phyloP scores from a whole-genome alignment of 192 early-diverging fungal species.

The Kappamyces sp. region DNA sequence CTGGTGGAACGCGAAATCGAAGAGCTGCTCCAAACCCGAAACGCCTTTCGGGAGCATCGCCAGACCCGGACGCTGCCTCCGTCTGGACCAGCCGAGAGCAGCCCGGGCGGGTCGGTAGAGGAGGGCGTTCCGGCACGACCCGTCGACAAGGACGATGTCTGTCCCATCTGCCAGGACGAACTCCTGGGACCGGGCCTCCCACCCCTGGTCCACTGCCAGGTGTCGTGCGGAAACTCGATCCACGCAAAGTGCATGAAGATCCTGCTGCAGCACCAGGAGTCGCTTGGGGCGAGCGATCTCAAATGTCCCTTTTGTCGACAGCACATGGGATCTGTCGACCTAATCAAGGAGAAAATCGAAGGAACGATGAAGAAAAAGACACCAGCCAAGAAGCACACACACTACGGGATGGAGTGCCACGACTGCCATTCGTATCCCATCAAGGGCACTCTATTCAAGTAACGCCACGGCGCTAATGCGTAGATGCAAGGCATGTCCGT shows the following conservation, averaged over 20 bases:
- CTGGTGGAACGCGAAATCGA: conserved; percentile 41
- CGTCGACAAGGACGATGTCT: conserved; percentile 38
- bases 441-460: conserved; percentile 3
- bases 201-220: conserved; percentile 30
- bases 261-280: conserved; percentile 41
- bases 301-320: conserved; percentile 46
- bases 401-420: background rate
- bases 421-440: conserved; percentile 3
- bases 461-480: background rate
- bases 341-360: conserved; percentile 27
- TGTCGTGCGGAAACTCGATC: conserved; percentile 44
- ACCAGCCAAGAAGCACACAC: conserved; percentile 2
- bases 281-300: conserved; percentile 28
- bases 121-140: conserved; percentile 16
- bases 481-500: conserved; percentile 26
- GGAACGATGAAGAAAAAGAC: conserved; percentile 16
- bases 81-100: background rate
- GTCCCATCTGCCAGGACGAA: conserved; percentile 48
- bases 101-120: background rate
- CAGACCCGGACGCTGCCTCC: too few species aligned
- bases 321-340: conserved; percentile 32
- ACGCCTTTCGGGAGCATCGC: conserved; percentile 10
- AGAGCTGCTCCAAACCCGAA: conserved; percentile 27
- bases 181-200: conserved; percentile 2
- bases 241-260: conserved; percentile 46